These are phyloP conservation scores for Diaporthe citriasiana DNA, from an alignment of 2,329 filamentous ascomycete species.

Conservation along the genomic window DNA sequence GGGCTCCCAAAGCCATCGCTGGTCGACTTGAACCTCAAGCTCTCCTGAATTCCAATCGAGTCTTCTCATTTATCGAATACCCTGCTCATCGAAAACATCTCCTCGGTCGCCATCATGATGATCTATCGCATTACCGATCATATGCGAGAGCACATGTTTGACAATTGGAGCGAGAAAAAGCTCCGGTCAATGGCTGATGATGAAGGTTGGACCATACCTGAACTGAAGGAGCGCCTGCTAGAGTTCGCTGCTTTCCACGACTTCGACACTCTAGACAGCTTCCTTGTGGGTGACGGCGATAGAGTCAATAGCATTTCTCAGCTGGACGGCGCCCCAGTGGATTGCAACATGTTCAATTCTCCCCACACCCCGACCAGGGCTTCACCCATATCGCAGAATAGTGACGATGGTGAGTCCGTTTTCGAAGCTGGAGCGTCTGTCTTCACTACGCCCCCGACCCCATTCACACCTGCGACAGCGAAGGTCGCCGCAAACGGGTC, in stretches of 20 bases:
- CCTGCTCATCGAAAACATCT: not conserved
- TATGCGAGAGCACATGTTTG: conserved; percentile 10
- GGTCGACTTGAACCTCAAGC: not conserved
- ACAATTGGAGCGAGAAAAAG: not conserved
- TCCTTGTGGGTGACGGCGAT: not conserved
- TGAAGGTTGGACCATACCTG: not conserved
- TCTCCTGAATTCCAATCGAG: not conserved
- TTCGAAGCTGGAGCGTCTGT: not conserved
- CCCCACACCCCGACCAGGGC: not conserved
- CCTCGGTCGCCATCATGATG: not conserved
- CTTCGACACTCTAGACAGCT: not conserved
- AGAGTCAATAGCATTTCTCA: not conserved
- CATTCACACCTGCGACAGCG: not conserved
- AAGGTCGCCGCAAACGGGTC: not conserved
- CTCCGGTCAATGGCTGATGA: not conserved
- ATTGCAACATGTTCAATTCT: not conserved
- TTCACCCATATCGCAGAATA: not conserved
- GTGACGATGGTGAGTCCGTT: not conserved
- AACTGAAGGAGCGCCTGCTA: conserved; percentile 1
- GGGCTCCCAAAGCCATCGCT: too few relatives aligned
- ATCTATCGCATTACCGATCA: not conserved
- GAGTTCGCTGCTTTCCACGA: not conserved
- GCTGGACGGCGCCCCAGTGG: not conserved
- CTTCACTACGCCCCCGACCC: not conserved
- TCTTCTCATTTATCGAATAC: not conserved